phyloP scores from a whole-genome alignment of 495 filamentous ascomycete genomes.

The Penicillium turbatum region DNA sequence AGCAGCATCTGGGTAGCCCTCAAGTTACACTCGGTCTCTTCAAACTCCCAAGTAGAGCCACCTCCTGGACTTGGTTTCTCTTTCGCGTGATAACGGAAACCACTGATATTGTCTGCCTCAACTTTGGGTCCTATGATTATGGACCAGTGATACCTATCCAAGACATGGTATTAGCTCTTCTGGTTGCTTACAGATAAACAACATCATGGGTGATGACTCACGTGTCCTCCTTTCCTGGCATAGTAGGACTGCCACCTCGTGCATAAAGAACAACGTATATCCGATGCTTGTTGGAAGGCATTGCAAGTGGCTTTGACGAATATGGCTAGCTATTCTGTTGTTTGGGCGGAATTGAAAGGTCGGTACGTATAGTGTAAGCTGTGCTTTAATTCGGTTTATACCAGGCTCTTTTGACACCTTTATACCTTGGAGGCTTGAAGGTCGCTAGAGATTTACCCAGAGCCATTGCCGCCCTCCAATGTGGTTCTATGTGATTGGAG shows the following conservation, averaged over 20 bases:
- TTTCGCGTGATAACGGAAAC: conserved; percentile 33
- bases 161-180: not conserved
- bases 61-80: conserved; percentile 7
- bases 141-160: conserved; percentile 33
- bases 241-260: conserved; percentile 31
- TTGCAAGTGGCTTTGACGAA: not conserved
- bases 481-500: not conserved
- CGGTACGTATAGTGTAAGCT: not conserved
- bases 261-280: conserved; percentile 34
- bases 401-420: not conserved
- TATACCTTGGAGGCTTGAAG: not conserved
- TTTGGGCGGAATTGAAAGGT: not conserved
- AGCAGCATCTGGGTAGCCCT: conserved; percentile 33
- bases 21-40: conserved; percentile 24
- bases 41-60: conserved; percentile 31
- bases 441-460: not conserved
- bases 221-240: conserved; percentile 31
- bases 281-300: conserved; percentile 31
- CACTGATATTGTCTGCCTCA: conserved; percentile 16
- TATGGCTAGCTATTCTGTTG: not conserved
- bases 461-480: not conserved
- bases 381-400: not conserved
- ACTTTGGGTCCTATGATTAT: conserved; percentile 38
- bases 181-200: not conserved
- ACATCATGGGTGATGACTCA: not conserved